Conservation (phyloP, 805 yeast genomes). For the Wickerhamiella nectarea region DNA sequence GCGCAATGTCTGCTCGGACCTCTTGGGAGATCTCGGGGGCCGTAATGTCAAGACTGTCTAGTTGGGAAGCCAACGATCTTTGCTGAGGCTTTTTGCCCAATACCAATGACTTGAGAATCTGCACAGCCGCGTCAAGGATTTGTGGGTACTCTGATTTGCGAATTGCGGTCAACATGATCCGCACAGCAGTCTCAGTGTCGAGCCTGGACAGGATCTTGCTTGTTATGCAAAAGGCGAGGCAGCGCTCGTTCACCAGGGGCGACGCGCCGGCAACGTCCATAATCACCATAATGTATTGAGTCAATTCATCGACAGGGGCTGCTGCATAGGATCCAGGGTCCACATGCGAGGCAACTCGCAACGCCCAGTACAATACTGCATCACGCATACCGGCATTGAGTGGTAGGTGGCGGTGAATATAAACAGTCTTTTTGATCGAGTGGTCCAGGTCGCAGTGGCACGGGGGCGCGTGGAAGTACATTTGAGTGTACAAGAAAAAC, state of each 20-base stretch:
- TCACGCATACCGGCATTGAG: slow-evolving; percentile 25
- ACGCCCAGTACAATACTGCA: slow-evolving; percentile 26
- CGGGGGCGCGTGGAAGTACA: slow-evolving; percentile 20
- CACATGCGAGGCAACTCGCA: slow-evolving; percentile 21
- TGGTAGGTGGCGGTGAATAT: neutral
- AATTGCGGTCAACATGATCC: slow-evolving; percentile 51
- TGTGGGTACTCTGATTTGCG: slow-evolving; percentile 50
- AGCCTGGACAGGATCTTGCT: slow-evolving; percentile 47
- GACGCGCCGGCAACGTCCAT: slow-evolving; percentile 29
- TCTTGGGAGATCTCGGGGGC: slow-evolving; percentile 9
- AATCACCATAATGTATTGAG: slow-evolving; percentile 32
- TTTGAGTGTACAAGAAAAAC: slow-evolving; percentile 24
- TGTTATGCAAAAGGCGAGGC: slow-evolving; percentile 43
- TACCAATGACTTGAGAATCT: slow-evolving; percentile 52
- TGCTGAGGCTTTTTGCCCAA: slow-evolving; percentile 12
- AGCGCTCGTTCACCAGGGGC: slow-evolving; percentile 19
- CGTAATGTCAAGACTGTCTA: neutral
- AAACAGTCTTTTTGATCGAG: slow-evolving; percentile 1
- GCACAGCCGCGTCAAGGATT: slow-evolving; percentile 45
- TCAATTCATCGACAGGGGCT: slow-evolving; percentile 26
- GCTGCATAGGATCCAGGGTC: slow-evolving; percentile 19
- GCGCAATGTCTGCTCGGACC: slow-evolving; percentile 12
- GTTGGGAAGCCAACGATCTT: neutral
- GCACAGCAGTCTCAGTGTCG: slow-evolving; percentile 43
- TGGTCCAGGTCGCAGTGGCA: neutral